A percentile compares a stretch with the other conserved stretches of the same genome.
Evolutionary conservation across 495 filamentous ascomycete genomes (phyloP).

Genomic region (Tuber microsphaerosporum): DNA sequence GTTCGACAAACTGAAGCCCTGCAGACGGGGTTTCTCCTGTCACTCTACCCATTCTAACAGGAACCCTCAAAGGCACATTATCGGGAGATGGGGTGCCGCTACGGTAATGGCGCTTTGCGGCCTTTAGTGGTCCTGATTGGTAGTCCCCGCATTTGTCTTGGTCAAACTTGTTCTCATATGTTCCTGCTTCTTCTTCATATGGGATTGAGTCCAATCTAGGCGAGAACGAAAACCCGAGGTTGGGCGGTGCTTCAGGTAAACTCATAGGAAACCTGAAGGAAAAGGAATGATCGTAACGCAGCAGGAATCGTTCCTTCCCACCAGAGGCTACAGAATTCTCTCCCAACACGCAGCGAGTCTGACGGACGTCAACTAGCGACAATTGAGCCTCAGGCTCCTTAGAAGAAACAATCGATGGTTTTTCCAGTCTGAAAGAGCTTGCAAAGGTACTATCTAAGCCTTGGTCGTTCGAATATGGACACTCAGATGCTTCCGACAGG

Average conservation of each 20-base stretch:
- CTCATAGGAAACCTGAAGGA: background rate
- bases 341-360: background rate
- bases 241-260: background rate
- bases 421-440: background rate
- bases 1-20: background rate
- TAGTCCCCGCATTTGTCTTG: background rate
- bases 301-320: background rate
- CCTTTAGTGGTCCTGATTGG: background rate
- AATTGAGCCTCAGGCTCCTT: background rate
- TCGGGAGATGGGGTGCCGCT: background rate
- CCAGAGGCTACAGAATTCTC: background rate
- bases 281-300: background rate
- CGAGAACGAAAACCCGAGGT: background rate
- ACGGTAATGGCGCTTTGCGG: background rate
- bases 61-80: background rate
- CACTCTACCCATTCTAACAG: background rate
- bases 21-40: background rate
- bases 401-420: background rate
- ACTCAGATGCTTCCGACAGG: background rate
- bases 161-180: background rate
- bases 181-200: background rate
- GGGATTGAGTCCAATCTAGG: background rate
- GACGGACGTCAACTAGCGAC: background rate
- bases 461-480: background rate
- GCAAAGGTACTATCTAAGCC: background rate